Evolutionary conservation across 352 stramenopile species (phyloP).

Genomic region (Pythium inflatum): DNA sequence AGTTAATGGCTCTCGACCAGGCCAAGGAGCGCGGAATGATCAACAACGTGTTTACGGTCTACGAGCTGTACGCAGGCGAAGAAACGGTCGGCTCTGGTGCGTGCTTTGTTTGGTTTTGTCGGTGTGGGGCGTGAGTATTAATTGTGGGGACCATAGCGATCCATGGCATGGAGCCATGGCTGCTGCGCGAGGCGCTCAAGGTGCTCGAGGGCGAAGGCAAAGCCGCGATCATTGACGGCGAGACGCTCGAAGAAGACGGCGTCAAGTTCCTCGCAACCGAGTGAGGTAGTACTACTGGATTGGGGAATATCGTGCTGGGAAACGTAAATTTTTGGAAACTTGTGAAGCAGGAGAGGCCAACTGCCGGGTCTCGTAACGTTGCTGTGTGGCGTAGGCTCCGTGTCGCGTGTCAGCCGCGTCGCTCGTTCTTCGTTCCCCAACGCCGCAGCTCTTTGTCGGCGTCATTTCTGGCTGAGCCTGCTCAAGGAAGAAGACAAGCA

Average conservation of each 20-base stretch:
- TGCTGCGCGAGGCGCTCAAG: conserved; percentile 75
- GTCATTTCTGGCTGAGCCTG: not conserved
- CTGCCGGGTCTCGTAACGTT: not conserved
- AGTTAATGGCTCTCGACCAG: conserved; percentile 33
- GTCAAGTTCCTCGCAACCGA: conserved; percentile 84
- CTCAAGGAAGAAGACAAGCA: not conserved
- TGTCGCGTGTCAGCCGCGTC: conserved; percentile 3
- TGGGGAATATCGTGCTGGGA: not conserved
- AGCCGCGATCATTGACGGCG: conserved; percentile 76
- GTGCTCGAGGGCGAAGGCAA: conserved; percentile 81
- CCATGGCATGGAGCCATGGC: conserved; percentile 84
- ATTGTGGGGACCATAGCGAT: too few relatives aligned
- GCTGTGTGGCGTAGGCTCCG: not conserved
- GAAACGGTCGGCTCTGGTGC: conserved; percentile 79
- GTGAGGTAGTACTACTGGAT: conserved; percentile 30
- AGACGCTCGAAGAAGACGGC: conserved; percentile 84
- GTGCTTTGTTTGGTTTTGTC: conserved; percentile 18
- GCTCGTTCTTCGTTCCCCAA: not conserved
- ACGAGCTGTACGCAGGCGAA: conserved; percentile 84
- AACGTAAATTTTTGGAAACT: conserved; percentile 20
- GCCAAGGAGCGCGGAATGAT: conserved; percentile 75
- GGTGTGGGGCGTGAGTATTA: too few relatives aligned
- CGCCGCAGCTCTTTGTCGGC: not conserved
- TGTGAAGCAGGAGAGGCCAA: not conserved
- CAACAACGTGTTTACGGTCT: conserved; percentile 85